Percentiles rank a stretch among this genome's conserved stretches.
Evolutionary conservation across 2,329 filamentous ascomycete species (phyloP).

Genomic region (Xylaria sp.): DNA sequence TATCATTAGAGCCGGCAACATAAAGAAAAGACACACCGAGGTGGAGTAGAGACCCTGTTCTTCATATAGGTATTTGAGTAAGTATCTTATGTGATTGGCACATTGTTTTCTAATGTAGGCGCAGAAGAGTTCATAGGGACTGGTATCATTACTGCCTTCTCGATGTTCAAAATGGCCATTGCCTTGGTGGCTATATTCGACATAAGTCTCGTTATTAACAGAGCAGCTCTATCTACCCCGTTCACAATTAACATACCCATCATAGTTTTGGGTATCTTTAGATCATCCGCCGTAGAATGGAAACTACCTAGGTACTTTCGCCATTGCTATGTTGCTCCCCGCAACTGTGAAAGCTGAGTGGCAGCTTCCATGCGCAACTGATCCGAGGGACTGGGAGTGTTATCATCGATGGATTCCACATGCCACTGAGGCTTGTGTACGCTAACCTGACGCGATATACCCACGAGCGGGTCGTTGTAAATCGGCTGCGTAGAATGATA

Average conservation of each 20-base stretch:
- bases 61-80: background rate
- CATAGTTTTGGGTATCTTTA: conserved; percentile 24
- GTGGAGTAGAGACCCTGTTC: background rate
- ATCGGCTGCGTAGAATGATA: conserved; percentile 46
- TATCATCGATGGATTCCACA: conserved; percentile 38
- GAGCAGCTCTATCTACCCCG: background rate
- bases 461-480: conserved; percentile 45
- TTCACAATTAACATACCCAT: background rate
- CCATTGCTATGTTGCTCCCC: conserved; percentile 18
- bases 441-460: conserved; percentile 42
- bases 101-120: background rate
- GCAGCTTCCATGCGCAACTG: conserved; percentile 48
- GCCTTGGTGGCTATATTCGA: background rate
- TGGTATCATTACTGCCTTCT: background rate
- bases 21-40: no score
- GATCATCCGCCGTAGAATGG: conserved; percentile 18
- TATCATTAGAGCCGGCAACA: background rate
- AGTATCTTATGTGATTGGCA: background rate
- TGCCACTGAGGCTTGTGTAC: conserved; percentile 26
- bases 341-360: conserved; percentile 38
- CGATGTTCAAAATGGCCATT: background rate
- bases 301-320: conserved; percentile 2
- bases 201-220: background rate
- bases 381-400: conserved; percentile 49
- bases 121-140: background rate